These are phyloP conservation scores for Candida mesenterica DNA, from an alignment of 1,139 yeast genomes.

Conservation along the genomic window DNA sequence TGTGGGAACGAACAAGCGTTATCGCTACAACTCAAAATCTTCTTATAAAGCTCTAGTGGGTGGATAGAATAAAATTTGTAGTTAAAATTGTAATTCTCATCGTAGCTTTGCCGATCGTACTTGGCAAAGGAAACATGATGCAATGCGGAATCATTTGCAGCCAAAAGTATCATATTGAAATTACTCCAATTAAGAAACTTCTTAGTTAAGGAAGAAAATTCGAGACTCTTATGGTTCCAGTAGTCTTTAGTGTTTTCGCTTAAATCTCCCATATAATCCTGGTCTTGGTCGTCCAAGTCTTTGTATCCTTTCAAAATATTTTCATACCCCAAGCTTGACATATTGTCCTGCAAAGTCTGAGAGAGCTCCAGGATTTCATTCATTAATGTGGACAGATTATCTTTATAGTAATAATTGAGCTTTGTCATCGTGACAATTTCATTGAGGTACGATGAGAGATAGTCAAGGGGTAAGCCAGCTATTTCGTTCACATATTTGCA, in stretches of 20 bases:
- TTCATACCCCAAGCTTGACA: conserved; percentile 22
- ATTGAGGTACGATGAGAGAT: conserved; percentile 27
- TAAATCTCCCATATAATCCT: conserved; percentile 20
- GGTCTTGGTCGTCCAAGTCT: conserved; percentile 24
- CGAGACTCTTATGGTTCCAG: conserved; percentile 38
- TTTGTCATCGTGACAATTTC: conserved; percentile 47
- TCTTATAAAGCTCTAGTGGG: conserved; percentile 6
- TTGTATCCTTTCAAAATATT: conserved; percentile 40
- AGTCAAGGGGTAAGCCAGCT: conserved; percentile 1
- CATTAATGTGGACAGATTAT: conserved; percentile 31
- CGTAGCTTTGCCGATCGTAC: conserved; percentile 6
- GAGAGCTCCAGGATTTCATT: conserved; percentile 46
- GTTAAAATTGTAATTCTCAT: conserved; percentile 19
- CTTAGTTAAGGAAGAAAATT: conserved; percentile 29
- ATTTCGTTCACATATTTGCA: conserved; percentile 23
- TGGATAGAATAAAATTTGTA: conserved; percentile 16
- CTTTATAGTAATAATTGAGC: conserved; percentile 42
- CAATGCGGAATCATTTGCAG: neutral
- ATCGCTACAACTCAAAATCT: too few species aligned
- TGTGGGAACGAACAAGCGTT: neutral
- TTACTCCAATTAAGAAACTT: conserved; percentile 24
- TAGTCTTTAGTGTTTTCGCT: conserved; percentile 22
- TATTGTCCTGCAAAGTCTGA: conserved; percentile 32
- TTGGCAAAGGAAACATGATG: neutral
- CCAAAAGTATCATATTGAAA: conserved; percentile 19